Base-by-base conservation (phyloP, 176 grass and related monocot genomes). In the Pontederia crassipes region DNA sequence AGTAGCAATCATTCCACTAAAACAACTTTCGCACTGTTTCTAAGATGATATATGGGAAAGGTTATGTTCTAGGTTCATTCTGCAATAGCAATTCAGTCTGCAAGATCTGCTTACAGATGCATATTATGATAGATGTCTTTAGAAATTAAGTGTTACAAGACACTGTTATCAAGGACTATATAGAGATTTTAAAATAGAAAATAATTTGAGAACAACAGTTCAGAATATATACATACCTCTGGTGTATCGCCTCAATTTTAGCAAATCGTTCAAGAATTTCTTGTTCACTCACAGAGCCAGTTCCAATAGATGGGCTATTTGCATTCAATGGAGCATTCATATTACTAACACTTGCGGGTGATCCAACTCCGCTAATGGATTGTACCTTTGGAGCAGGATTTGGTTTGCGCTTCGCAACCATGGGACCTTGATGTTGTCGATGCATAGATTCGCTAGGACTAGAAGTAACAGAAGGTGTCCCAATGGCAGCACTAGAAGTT, bases 271-370 rank as follows among this genome's bases (percentile, higher is more conserved):
- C 93, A 28, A 92, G 71, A 29, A 97, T 77, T 69, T 32, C 26
- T 87, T 98, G 93, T 66, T 98, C 93, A 20, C 81, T 77, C 67
- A 87, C 61, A 79, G 92, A 62, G 68, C 73, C 55, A 49, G 81
- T 75, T 52, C 81, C 84, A 91, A 91, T 51, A 4, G 93, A 92
- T 28, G 93, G 93, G 71, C 93, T 98, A 62, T 64, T 85, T 59
- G 77, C 88, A 83, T 83, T 98, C 26, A 79, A 65, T 45, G 59
- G 58, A 63, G 70, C 52, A 47, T 77, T 85, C 79, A 92, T 86
- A 52, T 98, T 98, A 73, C 81, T 83, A 77, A 98, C 93, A 83
- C 88, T 98, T 63, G 83, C 93, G 74, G 93, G 93, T 67, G 93
- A 98, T 24, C 87, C 93, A 63, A 89, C 87, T 79, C 59, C 79